A percentile compares a stretch with the other conserved stretches of the same genome.
Evolutionary conservation across 148 eudicot species (phyloP).

Genomic region (Vaccinium myrtillus): DNA sequence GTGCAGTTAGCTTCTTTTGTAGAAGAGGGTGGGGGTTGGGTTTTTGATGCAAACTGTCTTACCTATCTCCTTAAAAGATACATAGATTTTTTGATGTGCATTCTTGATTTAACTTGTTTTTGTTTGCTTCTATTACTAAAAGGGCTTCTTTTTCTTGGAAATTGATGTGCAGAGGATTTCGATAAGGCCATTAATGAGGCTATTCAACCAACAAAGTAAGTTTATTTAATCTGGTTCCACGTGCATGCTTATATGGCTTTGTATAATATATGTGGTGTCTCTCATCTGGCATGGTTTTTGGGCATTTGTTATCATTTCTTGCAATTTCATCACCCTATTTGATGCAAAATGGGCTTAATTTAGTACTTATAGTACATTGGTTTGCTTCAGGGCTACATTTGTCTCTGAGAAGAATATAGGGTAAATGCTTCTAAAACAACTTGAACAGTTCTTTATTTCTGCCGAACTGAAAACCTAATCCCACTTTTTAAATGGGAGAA

Average conservation of each 20-base stretch:
- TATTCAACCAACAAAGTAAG: slow-evolving; percentile 55
- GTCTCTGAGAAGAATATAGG: neutral
- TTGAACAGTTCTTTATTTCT: neutral
- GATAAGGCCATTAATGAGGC: slow-evolving; percentile 80
- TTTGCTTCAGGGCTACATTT: slow-evolving; percentile 1
- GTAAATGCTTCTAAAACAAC: neutral
- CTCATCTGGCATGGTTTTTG: neutral
- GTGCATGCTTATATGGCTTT: slow-evolving; percentile 1
- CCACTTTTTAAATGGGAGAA: neutral
- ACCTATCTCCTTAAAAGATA: neutral
- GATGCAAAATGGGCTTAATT: neutral
- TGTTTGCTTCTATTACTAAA: neutral
- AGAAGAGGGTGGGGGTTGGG: neutral
- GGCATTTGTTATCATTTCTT: neutral
- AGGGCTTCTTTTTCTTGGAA: slow-evolving; percentile 14
- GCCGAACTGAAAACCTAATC: neutral
- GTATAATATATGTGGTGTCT: neutral
- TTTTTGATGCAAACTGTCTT: neutral
- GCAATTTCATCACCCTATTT: neutral
- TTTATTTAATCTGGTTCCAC: slow-evolving; percentile 13
- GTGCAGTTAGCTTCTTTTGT: neutral
- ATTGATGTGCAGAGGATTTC: slow-evolving; percentile 63
- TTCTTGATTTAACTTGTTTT: neutral
- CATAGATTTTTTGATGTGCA: neutral
- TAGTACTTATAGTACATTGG: neutral